phyloP scores from a whole-genome alignment of 345 rosid species.

The Acer saccharum region DNA sequence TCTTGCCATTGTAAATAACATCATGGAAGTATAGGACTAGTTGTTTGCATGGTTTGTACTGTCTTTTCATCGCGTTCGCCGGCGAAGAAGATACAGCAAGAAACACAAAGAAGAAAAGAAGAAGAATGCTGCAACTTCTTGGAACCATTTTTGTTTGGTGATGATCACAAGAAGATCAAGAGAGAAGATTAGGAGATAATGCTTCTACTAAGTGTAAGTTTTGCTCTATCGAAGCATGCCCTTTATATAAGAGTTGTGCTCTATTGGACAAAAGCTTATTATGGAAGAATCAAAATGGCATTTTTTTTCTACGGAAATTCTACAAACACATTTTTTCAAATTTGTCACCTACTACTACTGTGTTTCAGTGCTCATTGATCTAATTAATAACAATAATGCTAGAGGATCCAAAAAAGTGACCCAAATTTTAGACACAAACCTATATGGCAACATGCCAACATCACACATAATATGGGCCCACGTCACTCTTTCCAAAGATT shows the following conservation, averaged over 20 bases:
- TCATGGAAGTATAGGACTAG: constrained; percentile 50
- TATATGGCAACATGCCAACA: too few species aligned
- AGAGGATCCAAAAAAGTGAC: too few species aligned
- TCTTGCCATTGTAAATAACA: constrained; percentile 51
- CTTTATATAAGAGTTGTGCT: not conserved
- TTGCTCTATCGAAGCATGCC: not conserved
- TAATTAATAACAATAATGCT: too few species aligned
- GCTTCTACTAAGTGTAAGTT: not conserved
- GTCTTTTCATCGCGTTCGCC: not conserved
- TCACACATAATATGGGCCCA: too few species aligned
- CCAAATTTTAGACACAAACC: too few species aligned
- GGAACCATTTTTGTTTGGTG: constrained; percentile 10
- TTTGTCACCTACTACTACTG: not conserved
- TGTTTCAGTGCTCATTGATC: too few species aligned
- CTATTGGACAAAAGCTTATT: not conserved
- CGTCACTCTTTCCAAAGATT: too few species aligned
- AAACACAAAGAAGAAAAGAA: constrained; percentile 11
- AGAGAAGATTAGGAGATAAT: not conserved
- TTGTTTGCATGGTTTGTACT: constrained; percentile 39
- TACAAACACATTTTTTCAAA: not conserved
- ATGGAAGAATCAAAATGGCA: not conserved
- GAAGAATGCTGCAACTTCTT: not conserved
- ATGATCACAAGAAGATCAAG: too few species aligned
- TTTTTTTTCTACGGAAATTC: not conserved
- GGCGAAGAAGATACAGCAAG: constrained; percentile 6